Evolutionary conservation across 2,329 filamentous ascomycete species (phyloP).

Genomic region (Ophiocordyceps polyrhachis-furcata): DNA sequence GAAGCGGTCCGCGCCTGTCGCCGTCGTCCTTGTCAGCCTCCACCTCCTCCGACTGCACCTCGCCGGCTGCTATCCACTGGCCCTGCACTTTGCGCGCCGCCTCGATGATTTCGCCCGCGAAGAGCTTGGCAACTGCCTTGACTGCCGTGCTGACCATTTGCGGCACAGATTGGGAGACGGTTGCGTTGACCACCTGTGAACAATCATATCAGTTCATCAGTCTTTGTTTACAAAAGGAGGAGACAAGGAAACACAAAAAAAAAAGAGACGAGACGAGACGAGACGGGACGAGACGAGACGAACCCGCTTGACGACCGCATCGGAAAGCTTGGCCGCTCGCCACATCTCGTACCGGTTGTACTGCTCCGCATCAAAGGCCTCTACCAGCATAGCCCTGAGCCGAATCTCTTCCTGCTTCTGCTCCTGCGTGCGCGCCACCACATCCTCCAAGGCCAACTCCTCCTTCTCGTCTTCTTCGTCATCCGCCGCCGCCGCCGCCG

Average conservation of each 20-base stretch:
- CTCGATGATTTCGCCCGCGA: slow-evolving; percentile 59
- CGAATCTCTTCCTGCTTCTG: slow-evolving; percentile 45
- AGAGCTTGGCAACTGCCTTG: slow-evolving; percentile 57
- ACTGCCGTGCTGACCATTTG: slow-evolving; percentile 58
- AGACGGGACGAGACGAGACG: not conserved
- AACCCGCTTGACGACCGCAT: slow-evolving; percentile 46
- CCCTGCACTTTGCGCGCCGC: slow-evolving; percentile 49
- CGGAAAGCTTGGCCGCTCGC: slow-evolving; percentile 48
- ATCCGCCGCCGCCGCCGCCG: slow-evolving; percentile 17
- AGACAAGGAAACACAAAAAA: too few species aligned
- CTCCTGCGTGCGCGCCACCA: slow-evolving; percentile 44
- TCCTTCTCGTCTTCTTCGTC: slow-evolving; percentile 38
- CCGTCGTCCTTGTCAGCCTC: too few species aligned
- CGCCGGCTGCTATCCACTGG: slow-evolving; percentile 47
- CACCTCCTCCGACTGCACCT: slow-evolving; percentile 39
- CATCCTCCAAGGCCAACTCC: slow-evolving; percentile 37
- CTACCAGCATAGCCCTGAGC: slow-evolving; percentile 40
- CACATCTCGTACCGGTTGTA: slow-evolving; percentile 52
- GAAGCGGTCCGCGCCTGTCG: slow-evolving; percentile 35
- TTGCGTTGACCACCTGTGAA: slow-evolving; percentile 50
- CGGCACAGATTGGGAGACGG: slow-evolving; percentile 61
- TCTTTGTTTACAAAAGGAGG: not conserved
- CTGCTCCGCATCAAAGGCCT: slow-evolving; percentile 47
- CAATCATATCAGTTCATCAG: not conserved
- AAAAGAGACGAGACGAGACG: too few species aligned